A percentile compares a stretch with the other conserved stretches of the same genome.
phyloP scores from a whole-genome alignment of 1,284 basidiomycete species.

The Sporisorium iseilematis-ciliati region DNA sequence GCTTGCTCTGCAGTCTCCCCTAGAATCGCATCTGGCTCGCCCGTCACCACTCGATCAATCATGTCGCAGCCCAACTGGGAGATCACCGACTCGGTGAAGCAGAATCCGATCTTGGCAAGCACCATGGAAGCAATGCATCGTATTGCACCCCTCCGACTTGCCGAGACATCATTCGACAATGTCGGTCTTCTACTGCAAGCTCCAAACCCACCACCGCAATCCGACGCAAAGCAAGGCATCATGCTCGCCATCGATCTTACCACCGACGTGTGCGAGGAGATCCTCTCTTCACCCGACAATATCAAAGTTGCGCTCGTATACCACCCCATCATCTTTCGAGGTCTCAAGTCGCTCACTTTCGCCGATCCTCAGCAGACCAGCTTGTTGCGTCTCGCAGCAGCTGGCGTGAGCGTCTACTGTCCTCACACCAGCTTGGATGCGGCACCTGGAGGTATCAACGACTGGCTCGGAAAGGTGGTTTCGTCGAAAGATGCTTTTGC shows the following conservation, averaged over 20 bases:
- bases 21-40: not conserved
- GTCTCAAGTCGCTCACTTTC: constrained; percentile 82
- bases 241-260: constrained; percentile 68
- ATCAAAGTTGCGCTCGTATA: constrained; percentile 80
- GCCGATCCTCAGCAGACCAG: constrained; percentile 82
- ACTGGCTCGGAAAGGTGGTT: constrained; percentile 64
- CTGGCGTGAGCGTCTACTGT: constrained; percentile 85
- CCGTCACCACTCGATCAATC: constrained; percentile 9
- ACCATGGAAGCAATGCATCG: constrained; percentile 44
- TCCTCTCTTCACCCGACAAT: constrained; percentile 47
- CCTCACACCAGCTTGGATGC: constrained; percentile 89
- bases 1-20: not conserved
- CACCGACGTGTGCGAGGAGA: constrained; percentile 62
- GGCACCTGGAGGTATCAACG: constrained; percentile 84
- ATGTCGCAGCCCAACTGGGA: constrained; percentile 48
- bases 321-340: constrained; percentile 81
- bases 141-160: constrained; percentile 60
- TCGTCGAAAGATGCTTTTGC: constrained; percentile 24
- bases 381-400: constrained; percentile 81
- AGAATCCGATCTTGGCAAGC: constrained; percentile 29
- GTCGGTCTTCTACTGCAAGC: constrained; percentile 63
- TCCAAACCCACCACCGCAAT: constrained; percentile 2
- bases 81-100: constrained; percentile 43
- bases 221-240: constrained; percentile 42
- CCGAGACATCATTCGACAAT: constrained; percentile 65